Conservation (phyloP, 108 stramenopile species). For the Nitzschia putrida region DNA sequence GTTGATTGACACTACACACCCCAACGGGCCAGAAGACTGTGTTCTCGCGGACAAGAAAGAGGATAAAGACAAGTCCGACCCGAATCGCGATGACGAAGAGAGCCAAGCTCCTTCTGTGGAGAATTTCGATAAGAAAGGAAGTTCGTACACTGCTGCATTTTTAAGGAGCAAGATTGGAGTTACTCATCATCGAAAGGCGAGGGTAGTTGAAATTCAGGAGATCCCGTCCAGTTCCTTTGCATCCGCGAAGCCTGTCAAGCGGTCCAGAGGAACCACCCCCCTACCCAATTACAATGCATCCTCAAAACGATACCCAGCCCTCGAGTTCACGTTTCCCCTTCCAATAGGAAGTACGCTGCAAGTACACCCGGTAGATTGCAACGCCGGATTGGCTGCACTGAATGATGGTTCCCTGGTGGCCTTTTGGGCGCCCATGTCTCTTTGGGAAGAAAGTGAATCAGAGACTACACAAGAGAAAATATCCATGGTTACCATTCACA, state of each 20-base stretch:
- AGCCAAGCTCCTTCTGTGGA: background rate
- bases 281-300: slow-evolving; percentile 8
- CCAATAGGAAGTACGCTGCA: slow-evolving; percentile 60
- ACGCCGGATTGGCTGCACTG: slow-evolving; percentile 62
- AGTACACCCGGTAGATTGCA: slow-evolving; percentile 57
- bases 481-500: slow-evolving; percentile 24
- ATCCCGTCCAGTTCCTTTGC: slow-evolving; percentile 3
- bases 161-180: slow-evolving; percentile 3
- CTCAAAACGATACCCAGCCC: slow-evolving; percentile 33
- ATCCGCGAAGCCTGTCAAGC: background rate
- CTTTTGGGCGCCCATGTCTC: slow-evolving; percentile 50
- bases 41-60: slow-evolving; percentile 19
- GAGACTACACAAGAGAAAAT: background rate
- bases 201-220: background rate
- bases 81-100: slow-evolving; percentile 25
- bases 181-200: slow-evolving; percentile 17
- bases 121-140: slow-evolving; percentile 2
- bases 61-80: slow-evolving; percentile 18
- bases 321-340: slow-evolving; percentile 52
- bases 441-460: slow-evolving; percentile 35
- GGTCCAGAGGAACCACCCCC: slow-evolving; percentile 1
- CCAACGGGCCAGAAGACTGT: slow-evolving; percentile 54
- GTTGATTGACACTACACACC: slow-evolving; percentile 74
- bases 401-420: slow-evolving; percentile 62
- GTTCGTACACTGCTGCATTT: background rate